Base-by-base conservation (phyloP, 257 asterid species). In the Marsdenia floribunda region DNA sequence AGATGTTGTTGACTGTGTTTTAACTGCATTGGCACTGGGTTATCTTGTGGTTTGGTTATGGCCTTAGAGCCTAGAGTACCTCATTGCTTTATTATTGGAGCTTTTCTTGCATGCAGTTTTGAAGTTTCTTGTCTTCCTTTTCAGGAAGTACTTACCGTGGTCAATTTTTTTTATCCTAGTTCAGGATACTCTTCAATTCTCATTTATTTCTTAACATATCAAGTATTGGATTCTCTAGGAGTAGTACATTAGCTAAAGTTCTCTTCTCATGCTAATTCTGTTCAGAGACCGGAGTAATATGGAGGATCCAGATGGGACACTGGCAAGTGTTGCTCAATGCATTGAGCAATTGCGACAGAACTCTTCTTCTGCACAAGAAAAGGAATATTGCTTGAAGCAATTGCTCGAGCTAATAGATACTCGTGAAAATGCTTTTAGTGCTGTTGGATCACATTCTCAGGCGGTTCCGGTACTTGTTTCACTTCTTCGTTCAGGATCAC, bases 381-480 rank as follows among this genome's bases (percentile, higher is more conserved):
- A 92, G 80, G 97, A 95, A 83, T 77, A 77, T 81, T 86, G 90
- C 79, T 85, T 95, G 85, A 88, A 80, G 86, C 97, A 92, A 75
- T 83, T 95, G 72, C 88, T 84, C 42, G 99, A 92, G 68, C 90
- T 94, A 78, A 92, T 90, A 75, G 88, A 88, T 78, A 86, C 96
- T 14, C 90, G 97, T 46, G 96, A 88, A 78, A 90, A 86, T 80
- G 99, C 97, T 78, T 94, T 94, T 71, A 86, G 97, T 78, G 99
- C 98, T 55, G 98, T 95, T 76, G 98, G 96, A 75, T 92, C 99
- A 65, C 99, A 95, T 85, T 95, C 99, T 77, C 99, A 95, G 82
- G 99, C 99, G 49, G 99, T 95, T 80, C 99, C 99, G n/a, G 98
- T 95, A 53, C 98, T 95, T 11, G 99, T 95, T 24, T 95, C 99